A percentile compares a stretch with the other conserved stretches of the same genome.
Conservation (phyloP, 2,329 filamentous ascomycete genomes). For the Aspergillus quadricinctus region DNA sequence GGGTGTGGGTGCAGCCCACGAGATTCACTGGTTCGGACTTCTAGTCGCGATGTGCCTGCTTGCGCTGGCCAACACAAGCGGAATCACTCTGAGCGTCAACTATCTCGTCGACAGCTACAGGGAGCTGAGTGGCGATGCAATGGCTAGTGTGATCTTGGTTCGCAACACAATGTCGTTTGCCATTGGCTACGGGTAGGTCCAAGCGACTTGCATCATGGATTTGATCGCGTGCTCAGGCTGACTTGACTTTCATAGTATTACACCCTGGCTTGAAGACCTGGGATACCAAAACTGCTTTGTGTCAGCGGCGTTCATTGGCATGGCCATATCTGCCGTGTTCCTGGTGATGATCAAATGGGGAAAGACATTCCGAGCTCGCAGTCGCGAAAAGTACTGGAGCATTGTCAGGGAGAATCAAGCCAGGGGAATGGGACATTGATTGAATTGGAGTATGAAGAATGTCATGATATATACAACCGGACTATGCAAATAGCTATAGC, state of each 20-base stretch:
- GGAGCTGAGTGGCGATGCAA: conserved; percentile 38
- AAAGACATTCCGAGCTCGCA: conserved; percentile 32
- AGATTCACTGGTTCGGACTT: conserved; percentile 41
- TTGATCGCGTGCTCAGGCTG: background rate
- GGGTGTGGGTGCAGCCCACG: conserved; percentile 41
- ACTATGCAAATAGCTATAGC: background rate
- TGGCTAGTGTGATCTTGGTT: conserved; percentile 43
- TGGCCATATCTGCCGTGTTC: conserved; percentile 35
- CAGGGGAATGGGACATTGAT: conserved; percentile 30
- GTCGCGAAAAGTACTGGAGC: conserved; percentile 35
- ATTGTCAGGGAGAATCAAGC: conserved; percentile 32
- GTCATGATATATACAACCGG: background rate
- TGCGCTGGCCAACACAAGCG: conserved; percentile 36
- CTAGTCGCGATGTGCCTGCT: conserved; percentile 42
- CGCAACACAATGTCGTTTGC: conserved; percentile 48
- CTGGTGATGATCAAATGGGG: conserved; percentile 39
- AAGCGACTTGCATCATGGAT: background rate
- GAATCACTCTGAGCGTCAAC: conserved; percentile 37
- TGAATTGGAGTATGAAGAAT: too few species aligned
- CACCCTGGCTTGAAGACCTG: conserved; percentile 42
- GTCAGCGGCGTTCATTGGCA: conserved; percentile 35
- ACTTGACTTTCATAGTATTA: conserved; percentile 31
- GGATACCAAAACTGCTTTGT: conserved; percentile 46
- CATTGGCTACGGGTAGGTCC: conserved; percentile 38
- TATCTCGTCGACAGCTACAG: conserved; percentile 41